Conservation (phyloP, 192 early-diverging fungal genomes). For the Geosiphon pyriformis region DNA sequence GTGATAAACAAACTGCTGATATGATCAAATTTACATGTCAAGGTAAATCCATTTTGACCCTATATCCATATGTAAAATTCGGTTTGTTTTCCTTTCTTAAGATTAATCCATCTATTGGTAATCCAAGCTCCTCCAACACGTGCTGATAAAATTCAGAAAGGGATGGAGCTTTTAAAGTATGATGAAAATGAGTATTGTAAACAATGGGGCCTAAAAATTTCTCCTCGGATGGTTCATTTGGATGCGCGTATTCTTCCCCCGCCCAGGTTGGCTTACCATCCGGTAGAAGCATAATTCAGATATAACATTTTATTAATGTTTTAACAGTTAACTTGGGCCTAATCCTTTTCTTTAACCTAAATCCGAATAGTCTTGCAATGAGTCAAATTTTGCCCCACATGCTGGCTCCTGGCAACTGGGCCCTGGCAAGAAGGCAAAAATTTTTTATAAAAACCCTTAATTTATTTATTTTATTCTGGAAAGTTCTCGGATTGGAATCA, state of each 20-base stretch:
- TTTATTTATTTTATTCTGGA: background rate
- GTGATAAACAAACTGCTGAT: no score
- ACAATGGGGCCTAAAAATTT: slow-evolving; percentile 60
- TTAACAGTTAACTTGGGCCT: no score
- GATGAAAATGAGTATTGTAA: slow-evolving; percentile 58
- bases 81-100: no score
- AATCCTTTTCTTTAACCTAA: no score
- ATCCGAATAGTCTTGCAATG: slow-evolving; percentile 33
- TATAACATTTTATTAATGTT: no score
- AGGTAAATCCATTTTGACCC: no score
- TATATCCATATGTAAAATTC: no score
- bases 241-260: slow-evolving; percentile 67
- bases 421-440: slow-evolving; percentile 61
- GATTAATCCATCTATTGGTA: slow-evolving; percentile 73
- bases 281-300: no score
- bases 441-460: background rate
- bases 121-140: slow-evolving; percentile 59
- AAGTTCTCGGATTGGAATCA: background rate
- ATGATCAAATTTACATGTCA: no score
- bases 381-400: slow-evolving; percentile 46
- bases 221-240: slow-evolving; percentile 55
- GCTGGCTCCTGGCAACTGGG: slow-evolving; percentile 84
- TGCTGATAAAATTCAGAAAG: slow-evolving; percentile 58
- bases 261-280: slow-evolving; percentile 55
- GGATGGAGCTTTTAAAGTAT: slow-evolving; percentile 51